phyloP scores from a whole-genome alignment of 2,329 filamentous ascomycete species.

The Dryadomyces quercivorus region DNA sequence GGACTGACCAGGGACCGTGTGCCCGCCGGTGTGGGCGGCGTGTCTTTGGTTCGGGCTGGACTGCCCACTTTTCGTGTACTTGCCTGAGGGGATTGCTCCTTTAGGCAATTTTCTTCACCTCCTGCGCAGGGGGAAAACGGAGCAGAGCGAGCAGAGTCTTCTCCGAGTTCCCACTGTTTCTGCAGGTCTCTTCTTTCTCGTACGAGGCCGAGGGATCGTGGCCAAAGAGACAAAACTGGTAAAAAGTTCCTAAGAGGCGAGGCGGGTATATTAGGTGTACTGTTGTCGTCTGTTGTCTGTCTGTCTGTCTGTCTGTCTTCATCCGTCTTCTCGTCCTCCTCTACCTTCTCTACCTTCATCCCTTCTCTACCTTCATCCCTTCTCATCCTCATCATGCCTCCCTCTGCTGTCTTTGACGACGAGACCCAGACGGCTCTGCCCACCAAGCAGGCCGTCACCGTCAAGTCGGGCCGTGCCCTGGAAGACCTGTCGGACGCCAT shows the following conservation, averaged over 20 bases:
- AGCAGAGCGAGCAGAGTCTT: background rate
- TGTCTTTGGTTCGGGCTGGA: background rate
- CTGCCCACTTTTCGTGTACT: conserved; percentile 2
- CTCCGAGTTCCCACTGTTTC: background rate
- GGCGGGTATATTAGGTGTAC: background rate
- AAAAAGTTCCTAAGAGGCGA: background rate
- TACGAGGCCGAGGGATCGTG: background rate
- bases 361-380: background rate
- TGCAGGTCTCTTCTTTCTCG: background rate
- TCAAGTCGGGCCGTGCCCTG: conserved; percentile 15
- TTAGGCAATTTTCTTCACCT: conserved; percentile 6
- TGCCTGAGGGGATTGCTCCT: background rate
- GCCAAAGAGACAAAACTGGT: background rate
- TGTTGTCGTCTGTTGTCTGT: too few relatives aligned
- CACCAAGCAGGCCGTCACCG: conserved; percentile 4
- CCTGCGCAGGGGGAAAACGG: too few relatives aligned
- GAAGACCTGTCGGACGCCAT: conserved; percentile 23
- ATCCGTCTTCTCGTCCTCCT: background rate
- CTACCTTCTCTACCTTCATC: background rate
- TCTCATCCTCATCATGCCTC: conserved; percentile 15
- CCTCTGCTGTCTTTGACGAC: conserved; percentile 16
- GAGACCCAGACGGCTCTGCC: conserved; percentile 2
- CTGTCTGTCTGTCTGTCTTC: background rate
- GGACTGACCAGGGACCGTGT: background rate
- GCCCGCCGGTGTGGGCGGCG: background rate